Conservation (phyloP, 192 early-diverging fungal species). For the Haplosporangium gracile region DNA sequence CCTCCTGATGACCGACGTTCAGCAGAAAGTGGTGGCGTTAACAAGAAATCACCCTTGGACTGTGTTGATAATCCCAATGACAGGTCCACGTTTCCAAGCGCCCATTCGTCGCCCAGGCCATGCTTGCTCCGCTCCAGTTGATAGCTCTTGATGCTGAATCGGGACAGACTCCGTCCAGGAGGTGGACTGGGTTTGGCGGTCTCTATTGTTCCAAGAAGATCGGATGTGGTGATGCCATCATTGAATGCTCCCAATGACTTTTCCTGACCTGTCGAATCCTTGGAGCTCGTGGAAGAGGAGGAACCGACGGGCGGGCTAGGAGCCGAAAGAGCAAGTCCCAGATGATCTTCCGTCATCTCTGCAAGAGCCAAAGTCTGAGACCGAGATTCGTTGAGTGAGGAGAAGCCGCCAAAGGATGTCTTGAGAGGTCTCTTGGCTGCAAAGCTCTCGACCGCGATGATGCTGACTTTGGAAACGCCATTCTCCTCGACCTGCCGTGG, state of each 20-base stretch:
- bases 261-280: neutral
- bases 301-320: neutral
- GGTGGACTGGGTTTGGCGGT: constrained; percentile 12
- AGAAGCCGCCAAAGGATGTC: constrained; percentile 47
- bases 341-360: constrained; percentile 42
- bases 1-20: constrained; percentile 7
- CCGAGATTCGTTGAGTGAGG: constrained; percentile 29
- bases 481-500: neutral
- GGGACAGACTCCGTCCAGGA: constrained; percentile 6
- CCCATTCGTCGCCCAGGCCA: constrained; percentile 36
- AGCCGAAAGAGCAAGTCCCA: constrained; percentile 35
- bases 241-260: constrained; percentile 3
- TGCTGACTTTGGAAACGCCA: constrained; percentile 1
- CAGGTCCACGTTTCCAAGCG: constrained; percentile 4
- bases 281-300: neutral
- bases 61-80: neutral
- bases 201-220: constrained; percentile 1
- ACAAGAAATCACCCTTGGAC: neutral
- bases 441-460: constrained; percentile 8
- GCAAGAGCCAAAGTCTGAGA: constrained; percentile 35
- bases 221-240: constrained; percentile 16
- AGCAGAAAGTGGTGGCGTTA: constrained; percentile 18
- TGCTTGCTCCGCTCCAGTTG: constrained; percentile 31
- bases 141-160: constrained; percentile 53
- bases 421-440: constrained; percentile 3